phyloP scores from a whole-genome alignment of 768 basidiomycete species.

The Kwoniella europaea region DNA sequence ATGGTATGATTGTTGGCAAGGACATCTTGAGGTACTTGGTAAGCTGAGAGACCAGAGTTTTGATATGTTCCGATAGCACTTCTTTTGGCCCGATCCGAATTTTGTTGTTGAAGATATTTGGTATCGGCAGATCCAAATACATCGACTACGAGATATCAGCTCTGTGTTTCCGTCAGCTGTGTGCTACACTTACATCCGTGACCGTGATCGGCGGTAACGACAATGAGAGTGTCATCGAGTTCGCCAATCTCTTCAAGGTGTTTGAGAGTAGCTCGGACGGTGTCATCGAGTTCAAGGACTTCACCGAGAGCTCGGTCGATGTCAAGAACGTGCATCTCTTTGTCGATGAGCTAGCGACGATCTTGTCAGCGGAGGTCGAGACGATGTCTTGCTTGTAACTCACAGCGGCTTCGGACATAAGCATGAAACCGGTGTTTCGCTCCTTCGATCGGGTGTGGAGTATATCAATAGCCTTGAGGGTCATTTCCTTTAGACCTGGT shows the following conservation, averaged over 20 bases:
- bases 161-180: background rate
- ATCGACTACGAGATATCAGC: conserved; percentile 29
- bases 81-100: conserved; percentile 54
- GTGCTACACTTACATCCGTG: conserved; percentile 31
- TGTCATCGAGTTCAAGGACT: conserved; percentile 60
- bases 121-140: conserved; percentile 59
- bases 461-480: conserved; percentile 60
- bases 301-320: conserved; percentile 59
- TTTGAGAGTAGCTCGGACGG: conserved; percentile 52
- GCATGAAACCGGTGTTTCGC: conserved; percentile 55
- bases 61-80: conserved; percentile 57
- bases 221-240: conserved; percentile 58
- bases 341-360: conserved; percentile 28
- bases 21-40: conserved; percentile 52
- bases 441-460: conserved; percentile 52
- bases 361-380: background rate
- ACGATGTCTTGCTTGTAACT: conserved; percentile 29
- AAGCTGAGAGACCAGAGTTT: conserved; percentile 57
- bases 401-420: conserved; percentile 59
- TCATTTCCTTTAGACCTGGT: conserved; percentile 60
- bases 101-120: conserved; percentile 51
- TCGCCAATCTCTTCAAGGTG: conserved; percentile 57
- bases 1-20: conserved; percentile 49
- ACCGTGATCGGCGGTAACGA: conserved; percentile 58
- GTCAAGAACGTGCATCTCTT: conserved; percentile 58